A percentile compares a stretch with the other conserved stretches of the same genome.
Evolutionary conservation across 352 stramenopile genomes (phyloP).

Genomic region (Phytopythium litorale): DNA sequence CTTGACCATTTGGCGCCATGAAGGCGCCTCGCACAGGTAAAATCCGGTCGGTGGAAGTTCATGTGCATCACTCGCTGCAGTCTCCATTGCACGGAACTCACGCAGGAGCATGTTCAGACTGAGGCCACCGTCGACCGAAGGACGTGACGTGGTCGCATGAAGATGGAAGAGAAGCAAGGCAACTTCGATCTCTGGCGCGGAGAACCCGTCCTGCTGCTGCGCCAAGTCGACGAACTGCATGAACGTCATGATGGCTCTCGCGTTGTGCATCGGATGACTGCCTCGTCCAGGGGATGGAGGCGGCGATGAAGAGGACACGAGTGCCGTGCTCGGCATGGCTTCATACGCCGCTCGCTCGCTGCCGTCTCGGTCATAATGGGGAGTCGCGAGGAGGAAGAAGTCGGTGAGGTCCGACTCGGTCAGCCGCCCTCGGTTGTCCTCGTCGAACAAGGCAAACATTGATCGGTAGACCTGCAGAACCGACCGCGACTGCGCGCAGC

Average conservation of each 20-base stretch:
- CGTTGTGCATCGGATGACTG: background rate
- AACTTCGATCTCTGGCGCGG: constrained; percentile 15
- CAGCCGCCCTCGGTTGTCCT: constrained; percentile 22
- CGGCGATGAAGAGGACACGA: constrained; percentile 7
- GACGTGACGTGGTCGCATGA: background rate
- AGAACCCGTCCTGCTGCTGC: constrained; percentile 13
- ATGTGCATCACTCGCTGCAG: background rate
- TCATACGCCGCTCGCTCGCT: constrained; percentile 15
- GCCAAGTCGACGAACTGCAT: constrained; percentile 21
- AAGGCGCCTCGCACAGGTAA: constrained; percentile 1
- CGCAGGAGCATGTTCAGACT: background rate
- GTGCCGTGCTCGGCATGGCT: constrained; percentile 12
- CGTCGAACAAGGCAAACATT: constrained; percentile 43
- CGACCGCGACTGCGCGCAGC: constrained; percentile 21
- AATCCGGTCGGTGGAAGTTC: background rate
- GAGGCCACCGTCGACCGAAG: no score
- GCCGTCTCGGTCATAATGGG: background rate
- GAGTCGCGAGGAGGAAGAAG: constrained; percentile 16
- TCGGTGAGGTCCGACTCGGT: constrained; percentile 13
- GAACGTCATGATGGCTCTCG: constrained; percentile 11
- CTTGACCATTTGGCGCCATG: background rate
- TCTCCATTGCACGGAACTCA: background rate
- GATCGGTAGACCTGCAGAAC: constrained; percentile 29
- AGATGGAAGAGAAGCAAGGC: constrained; percentile 20
- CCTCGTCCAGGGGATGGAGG: constrained; percentile 7